Conservation (phyloP, 2,329 filamentous ascomycete genomes). For the Aspergillus sergii region DNA sequence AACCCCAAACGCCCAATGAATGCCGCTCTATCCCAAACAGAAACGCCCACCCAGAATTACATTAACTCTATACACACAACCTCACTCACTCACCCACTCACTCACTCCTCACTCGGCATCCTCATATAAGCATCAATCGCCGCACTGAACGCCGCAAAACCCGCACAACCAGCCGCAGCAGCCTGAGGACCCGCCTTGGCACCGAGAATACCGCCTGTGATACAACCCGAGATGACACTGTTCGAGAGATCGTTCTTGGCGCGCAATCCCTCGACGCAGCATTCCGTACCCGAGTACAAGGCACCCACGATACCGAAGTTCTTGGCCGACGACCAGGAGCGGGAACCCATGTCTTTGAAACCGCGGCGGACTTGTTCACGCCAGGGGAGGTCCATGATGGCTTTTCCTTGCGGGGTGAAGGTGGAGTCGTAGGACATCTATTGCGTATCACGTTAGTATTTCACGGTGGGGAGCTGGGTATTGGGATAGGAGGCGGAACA, state of each 20-base stretch:
- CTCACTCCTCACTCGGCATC: slow-evolving; percentile 57
- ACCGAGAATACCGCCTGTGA: slow-evolving; percentile 87
- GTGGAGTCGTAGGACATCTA: slow-evolving; percentile 99
- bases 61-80: neutral
- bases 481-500: slow-evolving; percentile 35
- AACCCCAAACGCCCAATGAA: slow-evolving; percentile 1
- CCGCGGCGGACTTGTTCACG: slow-evolving; percentile 81
- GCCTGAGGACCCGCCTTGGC: slow-evolving; percentile 88
- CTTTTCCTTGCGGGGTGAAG: slow-evolving; percentile 62
- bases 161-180: slow-evolving; percentile 81
- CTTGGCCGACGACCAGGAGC: slow-evolving; percentile 81
- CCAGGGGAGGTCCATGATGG: slow-evolving; percentile 69
- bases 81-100: neutral
- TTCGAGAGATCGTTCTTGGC: slow-evolving; percentile 94
- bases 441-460: neutral
- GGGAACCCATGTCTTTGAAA: slow-evolving; percentile 91
- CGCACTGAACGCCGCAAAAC: slow-evolving; percentile 89
- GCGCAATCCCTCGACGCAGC: slow-evolving; percentile 84
- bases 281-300: slow-evolving; percentile 90
- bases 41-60: neutral
- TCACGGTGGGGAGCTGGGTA: neutral
- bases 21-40: slow-evolving; percentile 5
- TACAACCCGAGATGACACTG: slow-evolving; percentile 81
- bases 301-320: slow-evolving; percentile 95
- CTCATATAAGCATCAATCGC: slow-evolving; percentile 93